Conservation (phyloP, 78 protist genomes). For the Chrysochromulina tobinii region DNA sequence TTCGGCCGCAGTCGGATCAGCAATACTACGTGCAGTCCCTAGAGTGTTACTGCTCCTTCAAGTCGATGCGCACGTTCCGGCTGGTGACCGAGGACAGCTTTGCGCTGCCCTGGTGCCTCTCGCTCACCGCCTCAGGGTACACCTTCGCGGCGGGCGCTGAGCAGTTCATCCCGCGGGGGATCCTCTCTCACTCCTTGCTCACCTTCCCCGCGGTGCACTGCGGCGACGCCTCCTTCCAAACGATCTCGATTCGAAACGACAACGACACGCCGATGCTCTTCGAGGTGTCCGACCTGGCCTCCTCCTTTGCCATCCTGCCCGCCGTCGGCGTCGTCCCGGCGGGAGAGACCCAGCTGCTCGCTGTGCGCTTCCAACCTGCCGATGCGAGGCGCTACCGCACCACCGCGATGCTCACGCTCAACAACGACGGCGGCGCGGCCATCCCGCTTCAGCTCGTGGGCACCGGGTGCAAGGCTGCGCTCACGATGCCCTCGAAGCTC, state of each 20-base stretch:
- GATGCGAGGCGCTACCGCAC: not conserved
- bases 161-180: not conserved
- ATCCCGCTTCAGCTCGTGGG: not conserved
- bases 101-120: conserved; percentile 18
- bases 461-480: not conserved
- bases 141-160: not conserved
- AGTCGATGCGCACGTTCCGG: conserved; percentile 48
- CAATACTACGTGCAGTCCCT: conserved; percentile 24
- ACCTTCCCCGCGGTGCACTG: conserved; percentile 15
- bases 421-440: not conserved
- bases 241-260: conserved; percentile 4
- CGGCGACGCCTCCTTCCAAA: not conserved
- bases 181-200: not conserved
- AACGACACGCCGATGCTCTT: conserved; percentile 40
- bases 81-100: conserved; percentile 37
- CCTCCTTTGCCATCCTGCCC: not conserved
- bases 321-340: not conserved
- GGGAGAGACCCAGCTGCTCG: not conserved
- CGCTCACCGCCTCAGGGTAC: conserved; percentile 13
- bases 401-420: not conserved
- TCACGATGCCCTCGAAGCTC: not conserved
- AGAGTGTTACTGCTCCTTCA: conserved; percentile 28
- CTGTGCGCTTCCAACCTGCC: conserved; percentile 11
- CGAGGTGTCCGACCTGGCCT: not conserved
- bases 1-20: not conserved